Conservation (phyloP, 495 filamentous ascomycete genomes). For the Articulospora tetracladia region DNA sequence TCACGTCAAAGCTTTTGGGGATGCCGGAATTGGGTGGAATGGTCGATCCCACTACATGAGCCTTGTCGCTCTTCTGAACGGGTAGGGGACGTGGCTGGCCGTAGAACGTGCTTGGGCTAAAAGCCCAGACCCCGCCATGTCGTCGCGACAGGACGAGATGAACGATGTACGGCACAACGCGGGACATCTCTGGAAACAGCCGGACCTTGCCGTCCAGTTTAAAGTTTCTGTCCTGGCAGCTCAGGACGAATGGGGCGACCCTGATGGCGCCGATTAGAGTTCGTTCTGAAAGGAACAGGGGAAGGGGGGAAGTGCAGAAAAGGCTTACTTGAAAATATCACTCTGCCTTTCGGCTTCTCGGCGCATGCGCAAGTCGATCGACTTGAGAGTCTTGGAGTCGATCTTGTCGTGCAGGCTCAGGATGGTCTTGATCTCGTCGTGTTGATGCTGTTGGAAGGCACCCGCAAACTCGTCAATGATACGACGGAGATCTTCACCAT, state of each 20-base stretch:
- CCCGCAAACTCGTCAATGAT: constrained; percentile 35
- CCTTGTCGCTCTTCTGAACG: not conserved
- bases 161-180: not conserved
- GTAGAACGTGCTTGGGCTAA: constrained; percentile 10
- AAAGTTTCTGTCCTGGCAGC: constrained; percentile 12
- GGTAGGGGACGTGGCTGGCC: constrained; percentile 7
- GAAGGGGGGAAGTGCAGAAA: no score
- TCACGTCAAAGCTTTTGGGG: no score
- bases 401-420: constrained; percentile 13
- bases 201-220: not conserved
- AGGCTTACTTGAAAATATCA: constrained; percentile 19
- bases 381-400: constrained; percentile 5
- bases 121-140: constrained; percentile 6
- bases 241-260: constrained; percentile 13
- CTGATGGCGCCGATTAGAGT: not conserved
- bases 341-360: constrained; percentile 7
- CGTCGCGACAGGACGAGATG: constrained; percentile 3
- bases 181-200: not conserved
- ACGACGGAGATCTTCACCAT: constrained; percentile 26
- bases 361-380: not conserved
- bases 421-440: constrained; percentile 31
- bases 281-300: not conserved
- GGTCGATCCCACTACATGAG: no score
- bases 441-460: constrained; percentile 30
- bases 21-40: no score